Conservation (phyloP, 352 stramenopile species). For the Pythium phragmitis region DNA sequence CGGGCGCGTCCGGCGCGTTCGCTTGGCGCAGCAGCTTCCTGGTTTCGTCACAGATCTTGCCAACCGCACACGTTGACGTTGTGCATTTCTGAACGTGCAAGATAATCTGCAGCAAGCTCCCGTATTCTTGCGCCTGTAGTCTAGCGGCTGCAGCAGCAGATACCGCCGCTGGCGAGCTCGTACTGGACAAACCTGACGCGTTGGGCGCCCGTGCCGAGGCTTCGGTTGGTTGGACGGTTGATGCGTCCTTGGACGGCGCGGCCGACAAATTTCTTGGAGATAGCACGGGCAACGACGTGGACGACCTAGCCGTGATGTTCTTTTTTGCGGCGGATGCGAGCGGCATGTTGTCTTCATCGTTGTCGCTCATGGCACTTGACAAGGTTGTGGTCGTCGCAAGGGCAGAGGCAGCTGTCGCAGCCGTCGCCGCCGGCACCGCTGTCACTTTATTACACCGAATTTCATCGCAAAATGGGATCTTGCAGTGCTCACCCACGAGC, state of each 20-base stretch:
- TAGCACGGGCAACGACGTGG: too few relatives aligned
- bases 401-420: too few relatives aligned
- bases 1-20: conserved; percentile 60
- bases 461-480: conserved; percentile 82
- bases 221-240: too few relatives aligned
- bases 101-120: conserved; percentile 82
- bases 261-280: too few relatives aligned
- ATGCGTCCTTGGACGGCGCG: too few relatives aligned
- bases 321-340: conserved; percentile 74
- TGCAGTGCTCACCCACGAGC: conserved; percentile 62
- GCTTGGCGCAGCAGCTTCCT: conserved; percentile 80
- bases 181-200: too few relatives aligned
- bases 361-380: conserved; percentile 35
- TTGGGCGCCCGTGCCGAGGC: too few relatives aligned
- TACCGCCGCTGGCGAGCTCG: too few relatives aligned
- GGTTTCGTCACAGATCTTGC: conserved; percentile 71
- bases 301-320: conserved; percentile 51
- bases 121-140: conserved; percentile 79
- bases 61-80: conserved; percentile 50
- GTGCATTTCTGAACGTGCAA: conserved; percentile 85
- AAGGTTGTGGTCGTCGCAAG: too few relatives aligned
- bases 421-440: too few relatives aligned
- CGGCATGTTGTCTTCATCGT: conserved; percentile 76
- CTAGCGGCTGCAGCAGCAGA: too few relatives aligned
- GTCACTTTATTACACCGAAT: too few relatives aligned